Base-by-base conservation (phyloP, 495 filamentous ascomycete genomes). In the Aspergillus saccharolyticus region DNA sequence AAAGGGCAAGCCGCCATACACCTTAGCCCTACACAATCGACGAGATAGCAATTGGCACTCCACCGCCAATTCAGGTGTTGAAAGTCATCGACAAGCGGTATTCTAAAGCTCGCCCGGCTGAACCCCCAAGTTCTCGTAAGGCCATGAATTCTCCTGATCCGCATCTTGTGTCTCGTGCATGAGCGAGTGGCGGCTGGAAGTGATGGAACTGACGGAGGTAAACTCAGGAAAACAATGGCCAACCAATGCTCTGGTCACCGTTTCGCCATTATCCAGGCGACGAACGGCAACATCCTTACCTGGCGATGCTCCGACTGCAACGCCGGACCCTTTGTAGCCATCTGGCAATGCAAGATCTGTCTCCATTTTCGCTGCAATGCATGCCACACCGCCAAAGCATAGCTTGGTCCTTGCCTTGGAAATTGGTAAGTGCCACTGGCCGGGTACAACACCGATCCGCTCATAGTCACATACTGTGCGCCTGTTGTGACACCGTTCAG, bases 321-420 rank as follows among this genome's bases (percentile, higher is more conserved):
- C 59, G 74, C 74, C 44, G 76, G 76, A n/a, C 75, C 75, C 47
- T 79, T 74, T 54, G 67, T 72, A 53, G 76, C 76, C 15, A 76
- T 79, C 58, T 79, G 74, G 74, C 76, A 69, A 33, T 79, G 76
- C 68, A 78, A 79, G 67, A 70, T 74, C 60, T 79, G 76, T 66
- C 66, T 67, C 43, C 69, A 77, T 52, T 76, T 66, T 63, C 76
- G 76, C 16, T 78, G 76, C 63, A 73, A 77, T 58, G 51, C 64
- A 44, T 78, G 76, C 69, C 72, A 77, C 69, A 73, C 67, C 52
- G 63, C 71, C 50, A 78, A 78, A 63, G 65, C 62, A 46, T 78
- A 69, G 52, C 57, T 28, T 50, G 42, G 53, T 48, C 39, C 47
- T 53, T 60, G 19, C 53, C 42, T 55, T 46, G 53, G 24, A 43